Percentiles rank a stretch among this genome's conserved stretches.
phyloP scores from a whole-genome alignment of 768 basidiomycete species.

The Suillus occidentalis region DNA sequence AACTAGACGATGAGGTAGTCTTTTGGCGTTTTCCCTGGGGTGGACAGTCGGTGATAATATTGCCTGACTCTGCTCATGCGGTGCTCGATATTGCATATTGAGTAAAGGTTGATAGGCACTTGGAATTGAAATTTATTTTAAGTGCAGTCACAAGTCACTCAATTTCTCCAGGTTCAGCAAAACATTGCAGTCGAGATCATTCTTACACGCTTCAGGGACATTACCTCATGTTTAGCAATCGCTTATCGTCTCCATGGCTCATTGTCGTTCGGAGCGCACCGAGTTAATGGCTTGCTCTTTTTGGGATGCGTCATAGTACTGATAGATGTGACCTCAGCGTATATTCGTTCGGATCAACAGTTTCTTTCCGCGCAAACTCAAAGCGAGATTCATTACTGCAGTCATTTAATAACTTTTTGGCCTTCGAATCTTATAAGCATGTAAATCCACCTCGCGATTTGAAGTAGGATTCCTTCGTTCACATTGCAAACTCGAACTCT shows the following conservation, averaged over 20 bases:
- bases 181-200: not conserved
- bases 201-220: not conserved
- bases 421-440: slow-evolving; percentile 2
- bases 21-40: not conserved
- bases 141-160: not conserved
- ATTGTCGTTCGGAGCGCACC: not conserved
- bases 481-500: not conserved
- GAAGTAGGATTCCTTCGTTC: not conserved
- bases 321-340: slow-evolving; percentile 1
- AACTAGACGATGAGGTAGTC: not conserved
- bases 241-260: not conserved
- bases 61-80: not conserved
- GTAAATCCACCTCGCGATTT: not conserved
- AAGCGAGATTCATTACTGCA: slow-evolving; percentile 4
- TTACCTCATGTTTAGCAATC: slow-evolving; percentile 2
- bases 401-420: not conserved
- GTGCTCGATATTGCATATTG: not conserved
- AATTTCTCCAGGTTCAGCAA: not conserved
- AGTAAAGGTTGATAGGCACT: not conserved
- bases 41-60: not conserved
- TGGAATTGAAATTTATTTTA: not conserved
- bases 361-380: slow-evolving; percentile 8
- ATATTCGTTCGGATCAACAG: not conserved
- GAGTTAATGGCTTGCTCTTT: not conserved
- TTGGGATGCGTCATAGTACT: not conserved